These are phyloP conservation scores for Lactarius akahatsu DNA, from an alignment of 768 basidiomycete genomes.

Conservation along the genomic window DNA sequence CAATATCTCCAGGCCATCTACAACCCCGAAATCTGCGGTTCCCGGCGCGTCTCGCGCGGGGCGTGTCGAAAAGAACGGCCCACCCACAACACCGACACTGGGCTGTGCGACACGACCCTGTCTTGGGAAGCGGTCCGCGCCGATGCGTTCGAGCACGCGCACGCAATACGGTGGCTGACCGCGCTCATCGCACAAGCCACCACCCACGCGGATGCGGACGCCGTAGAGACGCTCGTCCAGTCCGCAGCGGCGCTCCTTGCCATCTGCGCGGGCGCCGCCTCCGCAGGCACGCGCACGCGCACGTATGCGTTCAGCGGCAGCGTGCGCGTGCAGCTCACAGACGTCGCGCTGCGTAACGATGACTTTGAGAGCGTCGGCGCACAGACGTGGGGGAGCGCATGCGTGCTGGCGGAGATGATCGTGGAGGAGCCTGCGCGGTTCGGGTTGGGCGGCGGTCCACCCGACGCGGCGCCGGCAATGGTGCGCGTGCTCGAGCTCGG, in stretches of 20 bases:
- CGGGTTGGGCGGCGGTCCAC: constrained; percentile 36
- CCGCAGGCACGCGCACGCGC: constrained; percentile 58
- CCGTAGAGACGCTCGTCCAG: constrained; percentile 45
- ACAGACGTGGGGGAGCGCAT: constrained; percentile 88
- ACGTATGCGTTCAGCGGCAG: constrained; percentile 47
- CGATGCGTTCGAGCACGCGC: constrained; percentile 69
- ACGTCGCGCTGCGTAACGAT: constrained; percentile 67
- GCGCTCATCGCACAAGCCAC: constrained; percentile 46
- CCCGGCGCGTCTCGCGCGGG: constrained; percentile 38
- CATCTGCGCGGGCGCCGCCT: constrained; percentile 59
- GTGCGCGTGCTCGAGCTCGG: constrained; percentile 54
- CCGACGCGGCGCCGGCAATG: not conserved
- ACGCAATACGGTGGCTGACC: constrained; percentile 73
- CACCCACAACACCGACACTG: not conserved
- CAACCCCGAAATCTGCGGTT: constrained; percentile 61
- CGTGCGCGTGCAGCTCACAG: constrained; percentile 52
- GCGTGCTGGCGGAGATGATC: constrained; percentile 74
- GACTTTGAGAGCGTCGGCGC: constrained; percentile 75
- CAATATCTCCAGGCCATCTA: constrained; percentile 55
- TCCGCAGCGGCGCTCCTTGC: constrained; percentile 64
- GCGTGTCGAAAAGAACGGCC: not conserved
- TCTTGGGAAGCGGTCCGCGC: constrained; percentile 39
- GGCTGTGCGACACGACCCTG: constrained; percentile 19
- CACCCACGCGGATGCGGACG: not conserved
- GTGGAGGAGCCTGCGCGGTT: constrained; percentile 55